Percentiles rank a stretch among this genome's conserved stretches.
phyloP scores from a whole-genome alignment of 2,329 filamentous ascomycete genomes.

The Alternaria triticina region DNA sequence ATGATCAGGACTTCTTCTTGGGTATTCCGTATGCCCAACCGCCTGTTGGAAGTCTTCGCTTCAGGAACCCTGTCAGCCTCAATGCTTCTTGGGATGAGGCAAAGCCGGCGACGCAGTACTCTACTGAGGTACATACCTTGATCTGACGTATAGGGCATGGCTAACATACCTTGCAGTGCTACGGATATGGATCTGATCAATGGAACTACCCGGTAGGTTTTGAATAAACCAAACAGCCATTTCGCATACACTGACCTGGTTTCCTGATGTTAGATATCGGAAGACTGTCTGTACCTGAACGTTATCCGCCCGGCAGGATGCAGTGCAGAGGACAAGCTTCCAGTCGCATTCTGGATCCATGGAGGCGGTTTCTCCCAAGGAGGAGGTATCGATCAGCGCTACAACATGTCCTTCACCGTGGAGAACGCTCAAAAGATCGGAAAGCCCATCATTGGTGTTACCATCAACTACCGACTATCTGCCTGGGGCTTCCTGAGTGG shows the following conservation, averaged over 20 bases:
- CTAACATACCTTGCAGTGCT: constrained; percentile 37
- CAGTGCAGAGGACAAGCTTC: constrained; percentile 49
- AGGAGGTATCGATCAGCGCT: constrained; percentile 60
- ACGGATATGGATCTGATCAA: constrained; percentile 45
- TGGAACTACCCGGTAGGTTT: constrained; percentile 50
- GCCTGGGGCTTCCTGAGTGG: constrained; percentile 69
- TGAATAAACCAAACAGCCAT: not conserved
- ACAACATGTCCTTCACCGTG: constrained; percentile 58
- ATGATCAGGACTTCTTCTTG: constrained; percentile 55
- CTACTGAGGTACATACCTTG: constrained; percentile 15
- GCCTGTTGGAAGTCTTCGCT: constrained; percentile 56
- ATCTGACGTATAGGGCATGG: not conserved
- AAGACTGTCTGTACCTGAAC: constrained; percentile 58
- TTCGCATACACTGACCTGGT: not conserved
- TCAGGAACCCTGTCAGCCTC: constrained; percentile 56
- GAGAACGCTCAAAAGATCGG: constrained; percentile 54
- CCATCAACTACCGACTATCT: constrained; percentile 60
- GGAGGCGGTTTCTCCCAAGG: constrained; percentile 60
- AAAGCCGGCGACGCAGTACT: constrained; percentile 47
- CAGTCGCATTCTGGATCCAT: constrained; percentile 63
- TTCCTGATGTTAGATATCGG: constrained; percentile 52
- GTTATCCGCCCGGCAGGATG: constrained; percentile 54
- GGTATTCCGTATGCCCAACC: constrained; percentile 57
- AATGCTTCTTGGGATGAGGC: constrained; percentile 50
- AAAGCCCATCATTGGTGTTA: constrained; percentile 55